Evolutionary conservation across 2,329 filamentous ascomycete species (phyloP).

Genomic region (Rhinocladiella similis): DNA sequence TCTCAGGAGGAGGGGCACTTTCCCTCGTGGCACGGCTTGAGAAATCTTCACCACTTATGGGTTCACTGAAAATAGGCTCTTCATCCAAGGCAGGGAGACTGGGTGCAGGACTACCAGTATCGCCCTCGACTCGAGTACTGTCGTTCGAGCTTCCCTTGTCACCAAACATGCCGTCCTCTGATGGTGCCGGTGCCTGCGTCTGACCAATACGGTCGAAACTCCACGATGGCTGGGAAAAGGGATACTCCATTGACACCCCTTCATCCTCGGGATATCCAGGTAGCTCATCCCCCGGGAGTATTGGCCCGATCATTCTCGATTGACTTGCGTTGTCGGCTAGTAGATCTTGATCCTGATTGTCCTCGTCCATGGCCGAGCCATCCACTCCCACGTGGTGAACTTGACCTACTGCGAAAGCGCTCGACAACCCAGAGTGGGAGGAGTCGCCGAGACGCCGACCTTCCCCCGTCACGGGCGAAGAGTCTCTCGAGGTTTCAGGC

Average conservation of each 20-base stretch:
- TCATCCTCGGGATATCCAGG: constrained; percentile 34
- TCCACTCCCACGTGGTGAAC: constrained; percentile 65
- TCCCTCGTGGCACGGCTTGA: constrained; percentile 18
- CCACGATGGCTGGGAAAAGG: constrained; percentile 8
- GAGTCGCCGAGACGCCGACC: constrained; percentile 82
- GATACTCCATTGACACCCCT: constrained; percentile 14
- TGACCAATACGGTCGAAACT: constrained; percentile 8
- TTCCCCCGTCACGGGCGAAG: constrained; percentile 69
- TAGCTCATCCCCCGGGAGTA: constrained; percentile 28
- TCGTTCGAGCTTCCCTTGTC: constrained; percentile 23
- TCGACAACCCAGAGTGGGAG: constrained; percentile 89
- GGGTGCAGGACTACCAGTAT: constrained; percentile 13
- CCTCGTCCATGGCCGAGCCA: constrained; percentile 53
- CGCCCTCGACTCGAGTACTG: constrained; percentile 25
- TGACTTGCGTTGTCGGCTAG: constrained; percentile 30
- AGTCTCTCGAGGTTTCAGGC: constrained; percentile 41
- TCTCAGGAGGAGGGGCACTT: constrained; percentile 27
- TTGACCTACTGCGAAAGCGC: constrained; percentile 74
- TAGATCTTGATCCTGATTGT: constrained; percentile 35
- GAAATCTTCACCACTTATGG: constrained; percentile 11
- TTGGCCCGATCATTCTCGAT: constrained; percentile 17
- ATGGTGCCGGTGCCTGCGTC: constrained; percentile 10
- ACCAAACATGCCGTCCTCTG: constrained; percentile 22
- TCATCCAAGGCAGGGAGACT: constrained; percentile 14
- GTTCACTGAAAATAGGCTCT: constrained; percentile 15